Percentiles rank a stretch among this genome's conserved stretches.
phyloP scores from a whole-genome alignment of 371 early-diverging fungal species.

The Mortierella sp. region DNA sequence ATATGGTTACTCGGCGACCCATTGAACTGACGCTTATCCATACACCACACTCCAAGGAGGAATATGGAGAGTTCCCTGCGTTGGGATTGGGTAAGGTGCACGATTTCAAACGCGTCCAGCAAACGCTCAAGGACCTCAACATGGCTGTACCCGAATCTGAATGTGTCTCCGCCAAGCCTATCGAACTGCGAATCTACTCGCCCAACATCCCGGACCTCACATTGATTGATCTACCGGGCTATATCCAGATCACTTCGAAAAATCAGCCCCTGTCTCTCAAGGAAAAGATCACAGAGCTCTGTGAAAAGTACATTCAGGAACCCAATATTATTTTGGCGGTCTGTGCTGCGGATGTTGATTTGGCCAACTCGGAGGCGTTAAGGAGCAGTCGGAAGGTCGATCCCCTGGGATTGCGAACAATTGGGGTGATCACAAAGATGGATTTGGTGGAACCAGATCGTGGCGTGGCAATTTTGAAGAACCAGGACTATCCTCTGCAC shows the following conservation, averaged over 20 bases:
- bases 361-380: conserved; percentile 98
- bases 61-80: conserved; percentile 96
- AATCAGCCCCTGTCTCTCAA: conserved; percentile 96
- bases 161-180: conserved; percentile 94
- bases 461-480: conserved; percentile 87
- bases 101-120: conserved; percentile 90
- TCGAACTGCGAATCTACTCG: conserved; percentile 94
- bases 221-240: conserved; percentile 98
- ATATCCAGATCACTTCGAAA: conserved; percentile 95
- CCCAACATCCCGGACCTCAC: conserved; percentile 96
- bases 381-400: conserved; percentile 94
- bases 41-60: conserved; percentile 86
- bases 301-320: conserved; percentile 92
- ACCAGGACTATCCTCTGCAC: conserved; percentile 92
- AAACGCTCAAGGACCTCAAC: conserved; percentile 92
- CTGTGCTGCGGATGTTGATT: conserved; percentile 97
- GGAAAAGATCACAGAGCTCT: conserved; percentile 92
- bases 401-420: conserved; percentile 93
- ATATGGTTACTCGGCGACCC: conserved; percentile 99
- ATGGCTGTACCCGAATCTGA: conserved; percentile 93
- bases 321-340: conserved; percentile 98
- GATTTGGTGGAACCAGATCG: conserved; percentile 93
- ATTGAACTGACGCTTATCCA: conserved; percentile 97
- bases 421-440: conserved; percentile 99
- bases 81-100: conserved; percentile 89